Evolutionary conservation across 768 basidiomycete species (phyloP).

Genomic region (Serendipita sp.): DNA sequence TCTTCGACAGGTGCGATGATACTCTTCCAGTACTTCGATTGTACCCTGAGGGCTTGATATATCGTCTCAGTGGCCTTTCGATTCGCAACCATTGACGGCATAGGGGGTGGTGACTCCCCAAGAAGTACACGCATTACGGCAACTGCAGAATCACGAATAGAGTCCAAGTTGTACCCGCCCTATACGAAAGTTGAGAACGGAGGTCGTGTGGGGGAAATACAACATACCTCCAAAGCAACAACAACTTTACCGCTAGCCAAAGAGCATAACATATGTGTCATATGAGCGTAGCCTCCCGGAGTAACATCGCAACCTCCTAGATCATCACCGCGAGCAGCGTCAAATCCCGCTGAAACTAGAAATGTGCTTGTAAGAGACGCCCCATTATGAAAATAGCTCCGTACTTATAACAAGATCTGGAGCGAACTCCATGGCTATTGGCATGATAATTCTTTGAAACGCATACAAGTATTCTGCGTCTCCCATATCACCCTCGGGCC

Average conservation of each 20-base stretch:
- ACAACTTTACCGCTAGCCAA: conserved; percentile 80
- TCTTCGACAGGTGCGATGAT: conserved; percentile 71
- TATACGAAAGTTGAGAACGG: conserved; percentile 17
- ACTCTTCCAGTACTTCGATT: conserved; percentile 82
- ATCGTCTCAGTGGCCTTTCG: conserved; percentile 79
- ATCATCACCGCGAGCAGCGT: conserved; percentile 85
- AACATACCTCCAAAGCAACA: conserved; percentile 76
- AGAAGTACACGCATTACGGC: conserved; percentile 81
- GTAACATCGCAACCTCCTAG: conserved; percentile 84
- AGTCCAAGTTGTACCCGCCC: conserved; percentile 91
- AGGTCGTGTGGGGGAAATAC: not conserved
- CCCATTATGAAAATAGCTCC: too few relatives aligned
- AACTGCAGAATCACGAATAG: conserved; percentile 72
- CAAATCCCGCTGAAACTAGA: conserved; percentile 92
- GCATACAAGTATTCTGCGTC: conserved; percentile 96
- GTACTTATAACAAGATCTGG: conserved; percentile 91
- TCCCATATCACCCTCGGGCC: conserved; percentile 75
- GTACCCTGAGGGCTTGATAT: conserved; percentile 71
- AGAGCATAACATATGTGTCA: conserved; percentile 91
- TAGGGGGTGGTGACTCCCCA: conserved; percentile 66
- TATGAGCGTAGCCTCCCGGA: conserved; percentile 89
- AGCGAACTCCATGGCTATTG: conserved; percentile 89
- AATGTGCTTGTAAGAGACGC: not conserved
- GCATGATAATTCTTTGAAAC: conserved; percentile 91
- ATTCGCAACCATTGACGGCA: conserved; percentile 56